A percentile compares a stretch with the other conserved stretches of the same genome.
These are phyloP conservation scores for Macrophomina tecta DNA, from an alignment of 2,329 filamentous ascomycete genomes.

Conservation along the genomic window DNA sequence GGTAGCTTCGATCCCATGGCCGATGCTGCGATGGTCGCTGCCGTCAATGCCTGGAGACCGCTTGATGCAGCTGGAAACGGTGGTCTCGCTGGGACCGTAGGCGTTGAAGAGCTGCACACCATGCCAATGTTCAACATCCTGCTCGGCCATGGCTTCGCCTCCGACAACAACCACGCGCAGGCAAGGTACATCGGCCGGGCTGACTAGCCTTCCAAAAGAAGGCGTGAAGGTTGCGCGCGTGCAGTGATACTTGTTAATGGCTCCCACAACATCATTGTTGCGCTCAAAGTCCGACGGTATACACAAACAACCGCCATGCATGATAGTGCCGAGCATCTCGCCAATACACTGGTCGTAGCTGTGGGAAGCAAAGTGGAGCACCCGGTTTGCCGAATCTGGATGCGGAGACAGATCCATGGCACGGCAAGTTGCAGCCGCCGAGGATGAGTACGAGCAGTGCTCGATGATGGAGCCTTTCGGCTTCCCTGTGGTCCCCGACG, in stretches of 20 bases:
- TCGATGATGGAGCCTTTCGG: slow-evolving; percentile 1
- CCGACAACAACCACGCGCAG: slow-evolving; percentile 45
- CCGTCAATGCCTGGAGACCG: no score
- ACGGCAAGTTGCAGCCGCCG: background rate
- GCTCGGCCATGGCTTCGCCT: slow-evolving; percentile 36
- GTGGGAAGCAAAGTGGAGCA: slow-evolving; percentile 35
- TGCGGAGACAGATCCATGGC: slow-evolving; percentile 34
- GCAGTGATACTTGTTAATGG: slow-evolving; percentile 34
- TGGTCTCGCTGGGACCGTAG: background rate
- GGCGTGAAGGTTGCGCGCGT: slow-evolving; percentile 46
- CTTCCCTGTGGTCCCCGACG: background rate
- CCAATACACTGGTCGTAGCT: slow-evolving; percentile 41
- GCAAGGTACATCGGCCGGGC: slow-evolving; percentile 50
- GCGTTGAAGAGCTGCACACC: slow-evolving; percentile 1
- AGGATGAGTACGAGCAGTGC: background rate
- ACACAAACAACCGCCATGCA: slow-evolving; percentile 49
- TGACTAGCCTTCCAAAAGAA: slow-evolving; percentile 44
- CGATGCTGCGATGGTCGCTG: background rate
- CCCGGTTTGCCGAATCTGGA: slow-evolving; percentile 38
- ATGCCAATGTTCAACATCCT: slow-evolving; percentile 30
- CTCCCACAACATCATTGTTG: slow-evolving; percentile 53
- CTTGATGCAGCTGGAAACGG: background rate
- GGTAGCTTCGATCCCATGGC: background rate
- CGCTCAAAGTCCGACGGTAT: slow-evolving; percentile 49
- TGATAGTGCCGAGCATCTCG: slow-evolving; percentile 43